A percentile compares a stretch with the other conserved stretches of the same genome.
Conservation (phyloP, 1,284 basidiomycete species). For the Athelia sp. region DNA sequence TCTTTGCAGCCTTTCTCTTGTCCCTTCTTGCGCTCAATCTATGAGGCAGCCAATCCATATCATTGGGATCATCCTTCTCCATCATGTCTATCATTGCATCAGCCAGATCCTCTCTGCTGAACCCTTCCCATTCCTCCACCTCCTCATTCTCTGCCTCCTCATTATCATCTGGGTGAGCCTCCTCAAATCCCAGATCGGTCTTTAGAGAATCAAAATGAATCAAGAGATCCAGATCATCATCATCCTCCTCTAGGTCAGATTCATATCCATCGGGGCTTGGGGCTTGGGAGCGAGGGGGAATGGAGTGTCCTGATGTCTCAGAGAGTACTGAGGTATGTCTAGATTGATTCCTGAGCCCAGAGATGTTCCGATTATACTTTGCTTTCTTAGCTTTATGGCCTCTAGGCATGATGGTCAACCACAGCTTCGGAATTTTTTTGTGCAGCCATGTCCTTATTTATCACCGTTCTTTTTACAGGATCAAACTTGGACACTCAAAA, state of each 20-base stretch:
- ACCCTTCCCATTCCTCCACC: neutral
- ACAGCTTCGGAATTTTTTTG: neutral
- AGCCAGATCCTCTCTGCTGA: slow-evolving; percentile 3
- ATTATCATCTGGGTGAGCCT: neutral
- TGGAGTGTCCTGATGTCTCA: neutral
- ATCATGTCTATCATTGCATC: slow-evolving; percentile 3
- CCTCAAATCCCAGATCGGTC: neutral
- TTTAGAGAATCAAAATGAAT: neutral
- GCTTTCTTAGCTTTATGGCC: neutral
- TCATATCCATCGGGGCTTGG: neutral
- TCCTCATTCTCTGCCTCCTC: slow-evolving; percentile 2
- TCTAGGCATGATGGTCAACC: neutral
- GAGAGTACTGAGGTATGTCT: neutral
- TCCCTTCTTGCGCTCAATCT: slow-evolving; percentile 4
- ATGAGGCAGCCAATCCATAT: slow-evolving; percentile 6
- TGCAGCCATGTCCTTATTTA: neutral
- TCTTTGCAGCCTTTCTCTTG: neutral
- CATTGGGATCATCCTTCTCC: slow-evolving; percentile 4
- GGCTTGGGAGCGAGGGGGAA: neutral
- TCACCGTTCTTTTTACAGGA: neutral
- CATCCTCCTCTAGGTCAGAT: neutral
- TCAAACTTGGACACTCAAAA: neutral
- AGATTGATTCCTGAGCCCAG: neutral
- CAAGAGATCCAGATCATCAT: slow-evolving; percentile 1
- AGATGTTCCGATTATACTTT: neutral